Conservation (phyloP, 2,329 filamentous ascomycete genomes). For the Botryotinia convoluta region DNA sequence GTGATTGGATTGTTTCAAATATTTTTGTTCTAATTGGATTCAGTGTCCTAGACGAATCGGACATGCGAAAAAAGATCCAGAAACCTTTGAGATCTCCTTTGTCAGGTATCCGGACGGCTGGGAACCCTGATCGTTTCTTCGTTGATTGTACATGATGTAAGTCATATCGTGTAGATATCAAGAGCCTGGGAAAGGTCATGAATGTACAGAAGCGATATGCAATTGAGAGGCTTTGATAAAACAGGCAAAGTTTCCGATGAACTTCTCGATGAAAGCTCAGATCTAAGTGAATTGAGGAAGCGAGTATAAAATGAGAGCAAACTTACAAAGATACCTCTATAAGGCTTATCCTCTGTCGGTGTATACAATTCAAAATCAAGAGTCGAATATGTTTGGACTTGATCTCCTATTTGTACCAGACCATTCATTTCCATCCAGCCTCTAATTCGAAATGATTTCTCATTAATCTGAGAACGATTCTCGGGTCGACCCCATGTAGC, state of each 20-base stretch:
- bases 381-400: slow-evolving; percentile 64
- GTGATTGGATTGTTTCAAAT: not conserved
- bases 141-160: not conserved
- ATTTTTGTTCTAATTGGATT: not conserved
- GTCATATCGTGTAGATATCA: not conserved
- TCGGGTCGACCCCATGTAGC: slow-evolving; percentile 22
- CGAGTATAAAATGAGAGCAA: not conserved
- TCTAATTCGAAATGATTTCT: slow-evolving; percentile 69
- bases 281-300: not conserved
- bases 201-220: not conserved
- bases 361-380: slow-evolving; percentile 74
- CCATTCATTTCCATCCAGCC: slow-evolving; percentile 69
- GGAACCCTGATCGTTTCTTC: not conserved
- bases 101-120: no score
- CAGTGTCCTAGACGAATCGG: not conserved
- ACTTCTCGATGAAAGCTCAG: not conserved
- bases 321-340: slow-evolving; percentile 79
- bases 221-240: not conserved
- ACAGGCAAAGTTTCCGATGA: not conserved
- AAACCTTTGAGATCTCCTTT: not conserved
- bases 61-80: not conserved
- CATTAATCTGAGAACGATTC: slow-evolving; percentile 58
- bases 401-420: slow-evolving; percentile 52
- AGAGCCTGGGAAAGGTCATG: not conserved
- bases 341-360: slow-evolving; percentile 76